Evolutionary conservation across 1,284 basidiomycete species (phyloP), one percentile per base, ranked within the genome.

Genomic region (Tylopilus sp.): DNA sequence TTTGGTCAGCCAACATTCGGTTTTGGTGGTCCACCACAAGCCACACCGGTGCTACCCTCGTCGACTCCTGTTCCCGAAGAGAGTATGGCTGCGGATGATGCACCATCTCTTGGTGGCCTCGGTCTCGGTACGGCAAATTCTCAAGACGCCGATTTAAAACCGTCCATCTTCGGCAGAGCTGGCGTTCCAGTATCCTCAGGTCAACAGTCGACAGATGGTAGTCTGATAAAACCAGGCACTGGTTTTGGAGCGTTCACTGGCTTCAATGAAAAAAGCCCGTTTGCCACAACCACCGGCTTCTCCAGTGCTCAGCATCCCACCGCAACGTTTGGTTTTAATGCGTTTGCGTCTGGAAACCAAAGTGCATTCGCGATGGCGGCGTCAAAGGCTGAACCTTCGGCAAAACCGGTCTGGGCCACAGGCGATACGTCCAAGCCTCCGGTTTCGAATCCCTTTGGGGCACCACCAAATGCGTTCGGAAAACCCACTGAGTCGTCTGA

Each of bases 191-290:
- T 37, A 23, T 18, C 59, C 31, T 53, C 56, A 1, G 28, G 31
- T 18, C 51, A 52, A 37, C 59, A 52, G 21, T 41, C 55, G 7
- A 43, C 52, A 9, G 58, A 54, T 4, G 40, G 44, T 33, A 40
- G 46, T 39, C 23, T 61, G 8, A 58, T 75, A 34, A 73, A 71
- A 48, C 73, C 72, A 9, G 67, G 69, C 0, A 64, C 60, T 8
- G 73, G 71, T 1, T 74, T 75, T 48, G 74, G 71, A 16, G 70
- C 68, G 2, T 74, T 74, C 35, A 55, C 55, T 3, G 57, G 55
- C 40, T 59, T 56, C n/a, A 63, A 61, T 44, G 48, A 65, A 55
- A 57, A 56, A 41, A 56, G 61, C 42, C 52, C 59, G 3, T 66
- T 64, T 25, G 59, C 55, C 26, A 58, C 56, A n/a, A 44, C 58